phyloP scores from a whole-genome alignment of 306 rosid genomes.

The Myrica gale region DNA sequence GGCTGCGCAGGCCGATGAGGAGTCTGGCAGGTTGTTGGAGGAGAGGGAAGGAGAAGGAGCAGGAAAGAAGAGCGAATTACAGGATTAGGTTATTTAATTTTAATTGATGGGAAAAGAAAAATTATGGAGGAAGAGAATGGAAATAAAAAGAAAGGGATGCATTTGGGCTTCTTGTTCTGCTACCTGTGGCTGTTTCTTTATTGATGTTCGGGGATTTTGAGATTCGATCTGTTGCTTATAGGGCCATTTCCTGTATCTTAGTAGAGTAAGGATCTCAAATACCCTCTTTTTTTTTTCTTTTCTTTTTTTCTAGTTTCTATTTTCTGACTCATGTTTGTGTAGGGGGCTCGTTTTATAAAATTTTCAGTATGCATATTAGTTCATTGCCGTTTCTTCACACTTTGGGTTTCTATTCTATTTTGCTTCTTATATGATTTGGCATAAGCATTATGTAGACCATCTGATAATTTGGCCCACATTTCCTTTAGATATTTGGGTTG shows the following conservation, averaged over 20 bases:
- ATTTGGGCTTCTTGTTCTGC: slow-evolving; percentile 32
- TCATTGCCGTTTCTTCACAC: background rate
- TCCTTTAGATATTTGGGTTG: background rate
- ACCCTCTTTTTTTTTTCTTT: too few relatives aligned
- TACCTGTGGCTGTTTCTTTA: slow-evolving; percentile 25
- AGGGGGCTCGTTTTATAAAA: background rate
- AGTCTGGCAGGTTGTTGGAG: slow-evolving; percentile 62
- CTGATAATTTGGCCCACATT: background rate
- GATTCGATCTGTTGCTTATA: background rate
- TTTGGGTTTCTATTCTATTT: too few relatives aligned
- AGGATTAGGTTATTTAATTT: slow-evolving; percentile 28
- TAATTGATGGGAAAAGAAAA: slow-evolving; percentile 2
- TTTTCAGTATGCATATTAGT: background rate
- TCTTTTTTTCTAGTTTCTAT: too few relatives aligned
- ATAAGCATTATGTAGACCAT: too few relatives aligned
- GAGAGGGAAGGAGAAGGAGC: slow-evolving; percentile 58
- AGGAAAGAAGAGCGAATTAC: slow-evolving; percentile 56
- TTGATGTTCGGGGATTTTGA: slow-evolving; percentile 32
- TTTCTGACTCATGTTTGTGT: background rate
- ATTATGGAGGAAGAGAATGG: slow-evolving; percentile 12
- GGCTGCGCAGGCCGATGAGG: slow-evolving; percentile 59
- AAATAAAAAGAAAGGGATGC: slow-evolving; percentile 37
- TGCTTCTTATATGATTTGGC: background rate
- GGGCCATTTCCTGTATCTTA: background rate
- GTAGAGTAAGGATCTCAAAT: too few relatives aligned